Evolutionary conservation across 371 early-diverging fungal genomes (phyloP).

Genomic region (Mucor plumbeus): DNA sequence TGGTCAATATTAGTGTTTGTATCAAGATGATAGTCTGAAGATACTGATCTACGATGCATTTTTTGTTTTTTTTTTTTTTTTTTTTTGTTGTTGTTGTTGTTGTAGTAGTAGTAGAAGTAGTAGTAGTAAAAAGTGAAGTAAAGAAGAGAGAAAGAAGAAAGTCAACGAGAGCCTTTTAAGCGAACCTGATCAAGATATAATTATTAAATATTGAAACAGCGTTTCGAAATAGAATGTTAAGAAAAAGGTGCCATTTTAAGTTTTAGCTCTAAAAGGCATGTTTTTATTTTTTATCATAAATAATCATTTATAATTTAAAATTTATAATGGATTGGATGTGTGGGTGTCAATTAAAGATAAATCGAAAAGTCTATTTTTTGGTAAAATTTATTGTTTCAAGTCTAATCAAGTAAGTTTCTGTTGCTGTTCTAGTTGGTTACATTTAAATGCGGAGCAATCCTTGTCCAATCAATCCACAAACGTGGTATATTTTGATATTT

Average conservation of each 20-base stretch:
- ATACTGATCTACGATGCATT: constrained; percentile 25
- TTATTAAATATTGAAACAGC: constrained; percentile 11
- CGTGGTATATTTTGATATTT: constrained; percentile 11
- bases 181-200: constrained; percentile 5
- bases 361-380: background rate
- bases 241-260: constrained; percentile 5
- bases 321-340: too few relatives aligned
- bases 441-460: constrained; percentile 11
- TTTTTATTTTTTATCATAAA: background rate
- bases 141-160: constrained; percentile 9
- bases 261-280: constrained; percentile 5
- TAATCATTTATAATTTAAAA: background rate
- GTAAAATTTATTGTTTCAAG: background rate
- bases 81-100: too few relatives aligned
- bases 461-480: constrained; percentile 15
- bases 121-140: background rate
- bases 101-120: too few relatives aligned
- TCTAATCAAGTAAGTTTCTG: background rate
- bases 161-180: constrained; percentile 17
- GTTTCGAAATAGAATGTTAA: constrained; percentile 6
- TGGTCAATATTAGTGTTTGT: constrained; percentile 10
- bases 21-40: constrained; percentile 20
- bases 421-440: background rate
- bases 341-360: background rate
- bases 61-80: background rate